Conservation (phyloP, 257 asterid species). For the Jacaranda mimosifolia region DNA sequence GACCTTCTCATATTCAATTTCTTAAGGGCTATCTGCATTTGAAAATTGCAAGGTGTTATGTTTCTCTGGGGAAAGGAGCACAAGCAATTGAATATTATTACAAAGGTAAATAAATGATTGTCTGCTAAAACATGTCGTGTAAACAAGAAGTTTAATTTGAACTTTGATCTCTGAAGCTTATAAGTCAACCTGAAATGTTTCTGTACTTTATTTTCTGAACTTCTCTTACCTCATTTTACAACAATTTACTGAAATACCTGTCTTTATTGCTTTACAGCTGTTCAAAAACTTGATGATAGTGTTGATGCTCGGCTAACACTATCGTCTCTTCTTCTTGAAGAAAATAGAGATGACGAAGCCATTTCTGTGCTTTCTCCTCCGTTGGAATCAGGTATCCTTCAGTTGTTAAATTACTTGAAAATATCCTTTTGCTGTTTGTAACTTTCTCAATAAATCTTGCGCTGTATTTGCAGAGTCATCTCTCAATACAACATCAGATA, state of each 20-base stretch:
- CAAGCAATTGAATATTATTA: slow-evolving; percentile 68
- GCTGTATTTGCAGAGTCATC: slow-evolving; percentile 47
- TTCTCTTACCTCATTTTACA: not conserved
- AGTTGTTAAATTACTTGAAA: slow-evolving; percentile 18
- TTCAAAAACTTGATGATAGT: slow-evolving; percentile 58
- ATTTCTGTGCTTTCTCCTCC: slow-evolving; percentile 88
- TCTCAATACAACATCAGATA: slow-evolving; percentile 38
- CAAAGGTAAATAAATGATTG: slow-evolving; percentile 51
- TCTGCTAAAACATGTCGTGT: slow-evolving; percentile 12
- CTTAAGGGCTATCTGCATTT: slow-evolving; percentile 70
- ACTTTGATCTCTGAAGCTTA: slow-evolving; percentile 11
- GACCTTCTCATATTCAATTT: slow-evolving; percentile 35
- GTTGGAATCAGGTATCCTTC: slow-evolving; percentile 54
- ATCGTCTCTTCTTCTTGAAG: slow-evolving; percentile 82
- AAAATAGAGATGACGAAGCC: slow-evolving; percentile 82
- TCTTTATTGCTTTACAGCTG: slow-evolving; percentile 52
- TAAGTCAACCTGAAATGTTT: slow-evolving; percentile 3
- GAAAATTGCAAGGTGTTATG: slow-evolving; percentile 72
- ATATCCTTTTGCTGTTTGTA: slow-evolving; percentile 28
- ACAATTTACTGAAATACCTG: slow-evolving; percentile 18
- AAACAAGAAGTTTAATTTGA: slow-evolving; percentile 3
- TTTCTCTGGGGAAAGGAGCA: slow-evolving; percentile 50
- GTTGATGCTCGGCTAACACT: slow-evolving; percentile 76
- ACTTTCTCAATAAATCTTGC: slow-evolving; percentile 31
- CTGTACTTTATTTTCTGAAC: slow-evolving; percentile 21